phyloP scores from a whole-genome alignment of 2,329 filamentous ascomycete genomes.

The Nothophoma quercina region DNA sequence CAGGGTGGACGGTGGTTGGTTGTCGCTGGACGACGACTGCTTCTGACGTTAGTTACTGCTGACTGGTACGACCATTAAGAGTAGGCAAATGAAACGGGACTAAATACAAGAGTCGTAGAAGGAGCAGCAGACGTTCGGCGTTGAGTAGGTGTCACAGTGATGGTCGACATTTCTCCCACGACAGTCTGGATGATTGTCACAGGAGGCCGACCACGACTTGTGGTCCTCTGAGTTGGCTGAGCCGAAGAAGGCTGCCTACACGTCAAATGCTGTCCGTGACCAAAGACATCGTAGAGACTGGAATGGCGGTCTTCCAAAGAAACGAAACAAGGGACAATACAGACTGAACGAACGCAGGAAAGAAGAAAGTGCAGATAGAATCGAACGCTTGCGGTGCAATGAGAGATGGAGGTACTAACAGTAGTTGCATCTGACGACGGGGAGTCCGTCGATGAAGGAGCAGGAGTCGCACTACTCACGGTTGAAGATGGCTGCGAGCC shows the following conservation, averaged over 20 bases:
- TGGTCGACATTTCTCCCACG: conserved; percentile 27
- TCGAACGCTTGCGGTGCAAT: conserved; percentile 27
- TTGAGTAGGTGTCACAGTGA: conserved; percentile 19
- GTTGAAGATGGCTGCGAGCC: conserved; percentile 36
- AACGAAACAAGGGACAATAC: conserved; percentile 2
- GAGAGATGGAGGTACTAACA: conserved; percentile 40
- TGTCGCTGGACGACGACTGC: neutral
- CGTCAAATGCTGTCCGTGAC: conserved; percentile 40
- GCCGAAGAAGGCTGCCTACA: conserved; percentile 44
- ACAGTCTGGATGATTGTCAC: conserved; percentile 41
- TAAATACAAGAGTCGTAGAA: conserved; percentile 28
- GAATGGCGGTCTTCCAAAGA: neutral
- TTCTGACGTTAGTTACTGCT: neutral
- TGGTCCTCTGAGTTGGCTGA: conserved; percentile 38
- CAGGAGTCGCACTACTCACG: conserved; percentile 35
- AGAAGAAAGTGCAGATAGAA: conserved; percentile 6
- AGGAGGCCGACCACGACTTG: conserved; percentile 27
- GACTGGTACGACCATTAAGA: neutral
- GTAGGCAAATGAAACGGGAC: conserved; percentile 20
- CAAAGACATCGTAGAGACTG: neutral
- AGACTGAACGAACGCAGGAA: conserved; percentile 3
- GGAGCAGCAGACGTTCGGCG: conserved; percentile 12
- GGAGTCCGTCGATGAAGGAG: conserved; percentile 22
- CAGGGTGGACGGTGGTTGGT: conserved; percentile 25
- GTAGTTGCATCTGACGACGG: conserved; percentile 25